Evolutionary conservation across 225 moss, liverwort and hornwort genomes (phyloP).

Genomic region (Polytrichum commune): DNA sequence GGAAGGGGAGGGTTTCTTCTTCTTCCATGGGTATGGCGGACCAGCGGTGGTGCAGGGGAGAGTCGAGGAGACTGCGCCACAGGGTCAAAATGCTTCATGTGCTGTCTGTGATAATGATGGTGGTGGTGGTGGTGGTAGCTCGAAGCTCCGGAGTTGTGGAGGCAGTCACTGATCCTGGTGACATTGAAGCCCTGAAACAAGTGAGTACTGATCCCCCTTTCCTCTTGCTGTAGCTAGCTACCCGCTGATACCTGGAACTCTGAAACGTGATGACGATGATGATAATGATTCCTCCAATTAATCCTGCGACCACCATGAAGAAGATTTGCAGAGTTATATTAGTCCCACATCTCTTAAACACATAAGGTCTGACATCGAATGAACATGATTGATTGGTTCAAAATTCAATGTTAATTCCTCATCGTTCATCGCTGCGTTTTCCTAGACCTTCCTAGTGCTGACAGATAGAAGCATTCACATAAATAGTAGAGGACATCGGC

Average conservation of each 20-base stretch:
- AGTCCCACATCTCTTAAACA: no score
- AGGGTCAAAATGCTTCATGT: slow-evolving; percentile 13
- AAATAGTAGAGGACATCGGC: no score
- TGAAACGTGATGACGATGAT: no score
- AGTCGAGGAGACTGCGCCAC: background rate
- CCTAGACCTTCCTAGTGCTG: no score
- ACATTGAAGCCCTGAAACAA: slow-evolving; percentile 42
- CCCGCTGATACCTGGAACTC: no score
- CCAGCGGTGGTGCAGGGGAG: background rate
- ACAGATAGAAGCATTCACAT: no score
- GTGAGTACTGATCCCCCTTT: slow-evolving; percentile 10
- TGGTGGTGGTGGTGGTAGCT: slow-evolving; percentile 10
- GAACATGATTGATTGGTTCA: background rate
- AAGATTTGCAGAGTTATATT: no score
- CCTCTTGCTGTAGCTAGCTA: no score
- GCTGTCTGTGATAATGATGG: slow-evolving; percentile 15
- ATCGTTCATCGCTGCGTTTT: no score
- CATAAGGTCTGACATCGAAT: no score
- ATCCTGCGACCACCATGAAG: no score
- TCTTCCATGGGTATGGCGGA: slow-evolving; percentile 18
- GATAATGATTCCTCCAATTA: no score
- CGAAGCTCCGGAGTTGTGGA: slow-evolving; percentile 10
- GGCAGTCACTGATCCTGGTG: slow-evolving; percentile 37
- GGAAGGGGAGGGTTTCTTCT: background rate
- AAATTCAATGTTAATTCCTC: background rate